These are phyloP conservation scores for Acrasis kona DNA, from an alignment of 78 protist genomes.

Conservation along the genomic window DNA sequence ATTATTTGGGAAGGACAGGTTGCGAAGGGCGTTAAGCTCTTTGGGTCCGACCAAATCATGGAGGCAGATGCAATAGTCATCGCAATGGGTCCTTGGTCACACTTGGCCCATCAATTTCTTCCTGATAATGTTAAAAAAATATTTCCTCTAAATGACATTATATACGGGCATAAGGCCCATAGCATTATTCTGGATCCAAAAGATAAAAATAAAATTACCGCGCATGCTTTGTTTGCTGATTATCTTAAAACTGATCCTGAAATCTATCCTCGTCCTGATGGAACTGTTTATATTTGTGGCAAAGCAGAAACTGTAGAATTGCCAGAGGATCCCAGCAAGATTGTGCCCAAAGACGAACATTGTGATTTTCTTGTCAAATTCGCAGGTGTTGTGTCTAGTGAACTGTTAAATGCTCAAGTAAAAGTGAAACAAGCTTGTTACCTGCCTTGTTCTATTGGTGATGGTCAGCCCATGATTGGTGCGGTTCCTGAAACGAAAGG, in stretches of 20 bases:
- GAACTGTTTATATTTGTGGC: not conserved
- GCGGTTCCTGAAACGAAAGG: not conserved
- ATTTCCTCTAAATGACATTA: no score
- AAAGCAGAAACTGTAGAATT: not conserved
- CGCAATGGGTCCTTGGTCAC: not conserved
- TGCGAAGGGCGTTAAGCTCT: no score
- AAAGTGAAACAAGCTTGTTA: no score
- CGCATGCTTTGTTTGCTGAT: no score
- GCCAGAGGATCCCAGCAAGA: not conserved
- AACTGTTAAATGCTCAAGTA: not conserved
- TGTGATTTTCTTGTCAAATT: no score
- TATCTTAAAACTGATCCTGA: conserved; percentile 1
- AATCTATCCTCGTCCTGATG: conserved; percentile 31
- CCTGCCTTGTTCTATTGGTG: no score
- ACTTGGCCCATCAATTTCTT: not conserved
- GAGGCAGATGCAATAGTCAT: no score
- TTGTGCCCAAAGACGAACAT: not conserved
- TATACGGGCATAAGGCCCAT: no score
- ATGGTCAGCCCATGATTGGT: conserved; percentile 21
- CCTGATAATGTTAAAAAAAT: not conserved
- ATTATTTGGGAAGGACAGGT: not conserved
- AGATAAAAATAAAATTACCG: no score
- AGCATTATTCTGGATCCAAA: no score
- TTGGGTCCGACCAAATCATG: no score
- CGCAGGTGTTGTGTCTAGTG: not conserved